phyloP scores from a whole-genome alignment of 805 yeast genomes.

The Wickerhamiella sergipiensis region DNA sequence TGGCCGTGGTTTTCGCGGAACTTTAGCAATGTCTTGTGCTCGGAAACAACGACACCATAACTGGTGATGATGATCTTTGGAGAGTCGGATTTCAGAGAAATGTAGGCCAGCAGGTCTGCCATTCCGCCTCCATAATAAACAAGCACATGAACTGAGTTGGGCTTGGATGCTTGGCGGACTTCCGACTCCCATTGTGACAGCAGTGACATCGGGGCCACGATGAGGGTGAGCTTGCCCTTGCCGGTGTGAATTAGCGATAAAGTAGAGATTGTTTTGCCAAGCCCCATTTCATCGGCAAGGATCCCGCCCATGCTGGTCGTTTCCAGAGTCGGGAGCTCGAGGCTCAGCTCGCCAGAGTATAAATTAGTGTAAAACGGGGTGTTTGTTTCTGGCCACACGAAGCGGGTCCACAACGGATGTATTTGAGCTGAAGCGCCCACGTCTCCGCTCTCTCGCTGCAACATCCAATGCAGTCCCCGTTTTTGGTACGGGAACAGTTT shows the following conservation, averaged over 20 bases:
- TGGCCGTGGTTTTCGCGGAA: constrained; percentile 4
- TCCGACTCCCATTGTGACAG: constrained; percentile 87
- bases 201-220: constrained; percentile 82
- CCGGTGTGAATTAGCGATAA: constrained; percentile 51
- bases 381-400: constrained; percentile 48
- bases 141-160: constrained; percentile 19
- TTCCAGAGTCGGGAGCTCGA: constrained; percentile 50
- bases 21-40: constrained; percentile 38
- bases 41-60: constrained; percentile 74
- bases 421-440: constrained; percentile 29
- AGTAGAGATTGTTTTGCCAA: constrained; percentile 84
- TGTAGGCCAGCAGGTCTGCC: constrained; percentile 5
- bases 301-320: constrained; percentile 67
- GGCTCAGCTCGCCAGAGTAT: constrained; percentile 65
- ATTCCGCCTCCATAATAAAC: constrained; percentile 57
- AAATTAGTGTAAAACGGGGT: constrained; percentile 57
- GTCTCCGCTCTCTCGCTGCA: constrained; percentile 58
- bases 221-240: constrained; percentile 35
- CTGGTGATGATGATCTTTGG: constrained; percentile 71
- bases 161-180: constrained; percentile 37
- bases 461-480: constrained; percentile 81
- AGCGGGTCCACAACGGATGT: constrained; percentile 79
- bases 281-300: constrained; percentile 92
- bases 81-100: constrained; percentile 24
- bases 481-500: constrained; percentile 64